Percentiles rank a stretch among this genome's conserved stretches.
Evolutionary conservation across 1,284 basidiomycete species (phyloP).

Genomic region (Cerrena zonata): DNA sequence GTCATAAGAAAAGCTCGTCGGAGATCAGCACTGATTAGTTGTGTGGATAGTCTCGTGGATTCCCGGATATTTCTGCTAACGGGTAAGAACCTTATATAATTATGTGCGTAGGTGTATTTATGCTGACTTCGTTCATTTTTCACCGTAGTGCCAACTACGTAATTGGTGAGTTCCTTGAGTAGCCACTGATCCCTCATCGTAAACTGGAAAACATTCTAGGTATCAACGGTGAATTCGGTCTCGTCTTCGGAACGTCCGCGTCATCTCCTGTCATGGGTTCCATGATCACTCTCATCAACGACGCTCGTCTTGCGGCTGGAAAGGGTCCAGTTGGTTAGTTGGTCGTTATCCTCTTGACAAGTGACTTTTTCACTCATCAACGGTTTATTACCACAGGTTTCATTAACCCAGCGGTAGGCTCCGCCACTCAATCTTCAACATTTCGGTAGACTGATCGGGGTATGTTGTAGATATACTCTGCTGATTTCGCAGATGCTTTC

Average conservation of each 20-base stretch:
- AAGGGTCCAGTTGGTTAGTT: slow-evolving; percentile 28
- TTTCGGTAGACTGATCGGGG: background rate
- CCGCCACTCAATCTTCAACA: background rate
- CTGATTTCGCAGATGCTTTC: slow-evolving; percentile 10
- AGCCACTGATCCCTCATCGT: background rate
- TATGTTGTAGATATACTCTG: slow-evolving; percentile 13
- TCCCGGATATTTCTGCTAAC: slow-evolving; percentile 43
- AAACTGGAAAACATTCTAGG: slow-evolving; percentile 2
- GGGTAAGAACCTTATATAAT: slow-evolving; percentile 23
- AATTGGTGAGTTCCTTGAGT: slow-evolving; percentile 18
- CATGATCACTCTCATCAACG: slow-evolving; percentile 38
- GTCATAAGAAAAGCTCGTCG: too few species aligned
- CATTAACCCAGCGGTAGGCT: slow-evolving; percentile 18
- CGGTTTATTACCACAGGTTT: slow-evolving; percentile 16
- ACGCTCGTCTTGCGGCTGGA: slow-evolving; percentile 30
- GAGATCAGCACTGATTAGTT: background rate
- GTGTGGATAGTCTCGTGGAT: slow-evolving; percentile 32
- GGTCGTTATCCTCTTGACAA: too few species aligned
- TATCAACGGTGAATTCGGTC: slow-evolving; percentile 20
- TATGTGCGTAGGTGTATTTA: background rate
- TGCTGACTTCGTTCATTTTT: slow-evolving; percentile 5
- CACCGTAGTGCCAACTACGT: slow-evolving; percentile 41
- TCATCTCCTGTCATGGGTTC: slow-evolving; percentile 32
- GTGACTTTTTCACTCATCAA: too few species aligned
- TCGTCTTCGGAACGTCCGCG: slow-evolving; percentile 27